Evolutionary conservation across 2,329 filamentous ascomycete species (phyloP).

Genomic region (Fusarium acutatum): DNA sequence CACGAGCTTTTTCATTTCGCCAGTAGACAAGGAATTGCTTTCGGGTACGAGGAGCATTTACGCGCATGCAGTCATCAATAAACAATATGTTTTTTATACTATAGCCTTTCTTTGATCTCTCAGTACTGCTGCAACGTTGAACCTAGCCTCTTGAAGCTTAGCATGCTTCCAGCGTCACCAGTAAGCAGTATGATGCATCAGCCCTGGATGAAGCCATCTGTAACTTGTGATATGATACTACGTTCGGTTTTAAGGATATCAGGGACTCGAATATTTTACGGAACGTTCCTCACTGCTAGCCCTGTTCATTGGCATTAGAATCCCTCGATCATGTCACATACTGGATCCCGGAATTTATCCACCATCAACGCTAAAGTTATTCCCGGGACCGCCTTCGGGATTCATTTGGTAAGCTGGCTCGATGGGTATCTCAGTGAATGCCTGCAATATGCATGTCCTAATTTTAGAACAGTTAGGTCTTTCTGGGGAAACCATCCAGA

Average conservation of each 20-base stretch:
- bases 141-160: background rate
- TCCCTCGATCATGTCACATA: background rate
- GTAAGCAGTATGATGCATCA: background rate
- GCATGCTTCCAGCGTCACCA: background rate
- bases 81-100: accelerated
- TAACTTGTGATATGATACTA: background rate
- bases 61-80: accelerated
- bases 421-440: background rate
- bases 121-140: too few species aligned
- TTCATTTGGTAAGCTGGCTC: background rate
- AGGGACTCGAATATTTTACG: accelerated
- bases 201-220: background rate
- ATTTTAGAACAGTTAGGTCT: background rate
- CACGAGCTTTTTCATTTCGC: background rate
- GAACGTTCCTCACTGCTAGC: accelerated
- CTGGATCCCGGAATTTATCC: background rate
- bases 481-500: background rate
- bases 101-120: background rate
- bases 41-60: accelerated
- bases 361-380: background rate
- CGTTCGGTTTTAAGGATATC: background rate
- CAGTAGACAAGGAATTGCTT: background rate
- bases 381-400: background rate
- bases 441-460: background rate
- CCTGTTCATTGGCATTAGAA: background rate